Base-by-base conservation (phyloP, 2,329 filamentous ascomycete species). In the Dactylellina sp. region DNA sequence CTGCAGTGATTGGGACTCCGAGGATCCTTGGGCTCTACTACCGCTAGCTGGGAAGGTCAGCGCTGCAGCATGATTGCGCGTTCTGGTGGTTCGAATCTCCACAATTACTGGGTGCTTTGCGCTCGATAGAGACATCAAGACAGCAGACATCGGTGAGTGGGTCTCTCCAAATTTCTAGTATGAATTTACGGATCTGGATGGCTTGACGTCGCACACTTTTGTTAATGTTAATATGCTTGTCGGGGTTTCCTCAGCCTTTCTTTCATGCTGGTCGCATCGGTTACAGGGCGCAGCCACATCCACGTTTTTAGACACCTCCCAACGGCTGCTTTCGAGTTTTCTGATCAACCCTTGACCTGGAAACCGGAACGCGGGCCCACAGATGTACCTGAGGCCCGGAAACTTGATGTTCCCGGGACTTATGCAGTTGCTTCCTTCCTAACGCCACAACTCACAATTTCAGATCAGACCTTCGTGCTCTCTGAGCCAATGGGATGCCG, bases 261-360 rank as follows among this genome's bases (percentile, higher is more conserved):
- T 39, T 63, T 40, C 24, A 53, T 35, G 24, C 56, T 57, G 37
- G 49, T 57, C 57, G 49, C 66, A 56, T 71, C 57, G 59, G 59
- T 64, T 71, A 49, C 28, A 46, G 42, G 60, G 60, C 68, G 65
- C 68, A 72, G 68, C 68, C 68, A 72, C 68, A 72, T 56, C 60
- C 59, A 72, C 52, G 68, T 64, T 72, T 64, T 59, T 46, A 47
- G 9, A 9, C 28, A 32, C 28, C 16, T 57, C 39, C 24, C 35
- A 71, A 56, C 56, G 49, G 64, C 55, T 37, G 40, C 47, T 50
- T 44, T 52, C 32, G 39, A 7, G 39, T 16, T 32, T 18, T 16
- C 20, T 7, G n/a, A 37, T 35, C 32, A 22, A 55, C 52, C 57
- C 57, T 62, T 57, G 65, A 71, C 68, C 68, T 72, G 68, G 47